A percentile compares a stretch with the other conserved stretches of the same genome.
Conservation (phyloP, 192 early-diverging fungal species). For the Podila minutissima region DNA sequence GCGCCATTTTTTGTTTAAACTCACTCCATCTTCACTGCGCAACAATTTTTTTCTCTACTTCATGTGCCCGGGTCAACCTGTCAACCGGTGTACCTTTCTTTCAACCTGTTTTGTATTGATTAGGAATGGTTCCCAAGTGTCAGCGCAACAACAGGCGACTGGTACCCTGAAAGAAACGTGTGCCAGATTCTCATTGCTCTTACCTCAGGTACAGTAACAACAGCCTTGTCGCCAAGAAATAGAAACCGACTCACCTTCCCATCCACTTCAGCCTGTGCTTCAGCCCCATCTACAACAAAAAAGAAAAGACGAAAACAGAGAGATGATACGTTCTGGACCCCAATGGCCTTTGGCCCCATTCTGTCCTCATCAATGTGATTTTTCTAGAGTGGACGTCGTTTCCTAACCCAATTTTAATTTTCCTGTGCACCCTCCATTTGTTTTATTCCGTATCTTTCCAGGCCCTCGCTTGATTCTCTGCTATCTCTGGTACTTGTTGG, state of each 20-base stretch:
- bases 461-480: constrained; percentile 63
- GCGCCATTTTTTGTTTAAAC: not conserved
- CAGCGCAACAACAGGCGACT: constrained; percentile 82
- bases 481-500: constrained; percentile 52
- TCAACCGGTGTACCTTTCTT: constrained; percentile 4
- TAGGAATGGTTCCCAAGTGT: constrained; percentile 86
- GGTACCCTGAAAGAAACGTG: constrained; percentile 78
- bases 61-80: not conserved
- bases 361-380: not conserved
- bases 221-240: not conserved
- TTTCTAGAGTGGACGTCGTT: not conserved
- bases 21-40: constrained; percentile 1
- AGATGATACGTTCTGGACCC: too few relatives aligned
- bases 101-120: constrained; percentile 10
- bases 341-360: too few relatives aligned
- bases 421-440: not conserved
- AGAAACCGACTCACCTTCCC: not conserved
- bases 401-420: not conserved
- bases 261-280: not conserved
- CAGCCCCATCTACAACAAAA: too few relatives aligned
- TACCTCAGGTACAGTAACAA: constrained; percentile 59
- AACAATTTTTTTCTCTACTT: not conserved
- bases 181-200: constrained; percentile 87
- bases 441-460: not conserved
- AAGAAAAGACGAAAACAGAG: too few relatives aligned